Evolutionary conservation across 2,329 filamentous ascomycete genomes (phyloP), one percentile per base, ranked within the genome.

Genomic region (Diaporthe sp.): DNA sequence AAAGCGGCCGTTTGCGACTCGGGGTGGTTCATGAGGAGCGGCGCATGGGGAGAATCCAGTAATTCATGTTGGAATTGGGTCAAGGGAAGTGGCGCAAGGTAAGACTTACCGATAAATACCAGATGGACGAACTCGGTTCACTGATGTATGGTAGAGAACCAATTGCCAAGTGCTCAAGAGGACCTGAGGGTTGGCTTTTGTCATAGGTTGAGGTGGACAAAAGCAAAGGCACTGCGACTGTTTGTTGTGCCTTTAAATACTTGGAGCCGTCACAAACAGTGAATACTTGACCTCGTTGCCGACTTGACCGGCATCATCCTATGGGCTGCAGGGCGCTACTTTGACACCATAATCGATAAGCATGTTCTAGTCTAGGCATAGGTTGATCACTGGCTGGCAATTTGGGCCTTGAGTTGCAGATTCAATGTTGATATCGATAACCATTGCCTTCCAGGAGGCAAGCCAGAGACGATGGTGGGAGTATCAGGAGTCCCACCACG

Each of bases 221-320:
- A 51, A 15, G 47, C 5, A 6, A 10, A 27, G 10, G 47, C 2
- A n/a, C 25, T 4, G n/a, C 10, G n/a, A 12, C 10, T 13, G 4
- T 0, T 15, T 25, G 2, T 27, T 13, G 6, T 15, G 13, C 10
- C n/a, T 12, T 15, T 37, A 2, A 5, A 10, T 1, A 25, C 4
- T 13, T 12, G 25, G n/a, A 25, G 12, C 25, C 4, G 2, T 13
- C 47, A 51, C 47, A 4, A 8, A 2, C 9, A n/a, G 22, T 50
- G 44, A 50, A 50, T 13, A 0, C 1, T 13, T 27, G 12, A 2
- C 4, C 4, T 51, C n/a, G 3, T 6, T 6, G n/a, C n/a, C n/a
- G 5, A 27, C n/a, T n/a, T 37, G 6, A 37, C 47, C 47, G n/a
- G n/a, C 17, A 51, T 27, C 10, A 15, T 25, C 2, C 8, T 25